phyloP scores from a whole-genome alignment of 164 flowering plant genomes.

The Tetracentron sinense region DNA sequence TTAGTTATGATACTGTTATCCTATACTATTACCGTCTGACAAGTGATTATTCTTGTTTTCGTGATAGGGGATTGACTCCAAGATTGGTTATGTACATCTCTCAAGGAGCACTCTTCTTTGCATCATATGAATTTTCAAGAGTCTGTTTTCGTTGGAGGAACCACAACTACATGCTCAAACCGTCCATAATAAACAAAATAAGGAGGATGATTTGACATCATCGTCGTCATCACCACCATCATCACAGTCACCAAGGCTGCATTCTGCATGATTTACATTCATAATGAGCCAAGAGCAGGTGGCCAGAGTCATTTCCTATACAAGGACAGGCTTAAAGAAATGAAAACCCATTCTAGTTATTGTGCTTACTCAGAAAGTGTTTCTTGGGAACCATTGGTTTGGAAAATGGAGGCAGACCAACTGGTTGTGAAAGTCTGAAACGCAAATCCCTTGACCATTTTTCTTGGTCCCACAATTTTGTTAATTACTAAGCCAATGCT shows the following conservation, averaged over 20 bases:
- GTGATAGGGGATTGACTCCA: conserved; percentile 76
- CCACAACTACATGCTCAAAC: conserved; percentile 19
- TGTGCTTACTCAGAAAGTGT: not conserved
- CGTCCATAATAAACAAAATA: conserved; percentile 15
- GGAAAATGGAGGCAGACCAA: not conserved
- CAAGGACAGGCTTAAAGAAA: not conserved
- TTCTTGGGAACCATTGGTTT: conserved; percentile 1
- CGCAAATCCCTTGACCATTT: not conserved
- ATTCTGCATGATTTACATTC: not conserved
- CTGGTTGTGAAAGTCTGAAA: not conserved
- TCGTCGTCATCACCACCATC: conserved; percentile 1
- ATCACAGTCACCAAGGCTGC: not conserved
- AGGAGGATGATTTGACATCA: conserved; percentile 1
- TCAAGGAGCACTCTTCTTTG: conserved; percentile 94
- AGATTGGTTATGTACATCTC: conserved; percentile 85
- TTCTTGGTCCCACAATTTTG: not conserved
- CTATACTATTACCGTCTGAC: not conserved
- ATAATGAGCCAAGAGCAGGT: not conserved
- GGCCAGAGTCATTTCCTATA: not conserved
- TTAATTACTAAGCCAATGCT: conserved; percentile 1
- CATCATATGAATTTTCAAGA: conserved; percentile 86
- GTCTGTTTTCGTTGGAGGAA: conserved; percentile 40
- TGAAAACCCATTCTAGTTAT: not conserved
- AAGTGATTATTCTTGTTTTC: not conserved
- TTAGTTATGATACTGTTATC: not conserved